Evolutionary conservation across 1,139 yeast species (phyloP).

Genomic region (Geotrichum cucujoidarum): DNA sequence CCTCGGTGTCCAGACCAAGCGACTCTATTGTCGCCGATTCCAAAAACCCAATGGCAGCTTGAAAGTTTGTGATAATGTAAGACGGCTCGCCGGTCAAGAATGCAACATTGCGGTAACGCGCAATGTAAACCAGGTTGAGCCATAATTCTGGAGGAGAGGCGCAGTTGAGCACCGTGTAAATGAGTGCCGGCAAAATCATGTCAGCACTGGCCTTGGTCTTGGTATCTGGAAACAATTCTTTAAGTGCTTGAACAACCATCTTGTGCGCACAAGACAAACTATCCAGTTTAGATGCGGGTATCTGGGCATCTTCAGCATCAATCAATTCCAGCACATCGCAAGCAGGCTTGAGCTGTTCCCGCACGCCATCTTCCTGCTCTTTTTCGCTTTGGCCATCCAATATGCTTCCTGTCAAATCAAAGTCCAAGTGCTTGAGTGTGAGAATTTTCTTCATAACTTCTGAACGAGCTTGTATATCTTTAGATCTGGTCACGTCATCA

Average conservation of each 20-base stretch:
- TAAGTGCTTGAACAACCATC: slow-evolving; percentile 37
- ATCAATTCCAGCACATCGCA: slow-evolving; percentile 28
- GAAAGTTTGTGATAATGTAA: slow-evolving; percentile 59
- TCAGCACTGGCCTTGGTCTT: slow-evolving; percentile 41
- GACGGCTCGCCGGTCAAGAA: slow-evolving; percentile 47
- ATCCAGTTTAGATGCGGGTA: slow-evolving; percentile 42
- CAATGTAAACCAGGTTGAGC: slow-evolving; percentile 50
- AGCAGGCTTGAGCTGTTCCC: slow-evolving; percentile 22
- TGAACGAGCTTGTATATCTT: slow-evolving; percentile 29
- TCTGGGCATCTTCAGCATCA: slow-evolving; percentile 27
- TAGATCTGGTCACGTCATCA: slow-evolving; percentile 30
- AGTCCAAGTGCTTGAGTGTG: slow-evolving; percentile 30
- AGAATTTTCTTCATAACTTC: slow-evolving; percentile 28
- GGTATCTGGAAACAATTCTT: slow-evolving; percentile 22
- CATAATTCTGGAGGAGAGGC: slow-evolving; percentile 42
- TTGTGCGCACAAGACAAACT: slow-evolving; percentile 41
- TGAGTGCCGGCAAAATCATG: slow-evolving; percentile 51
- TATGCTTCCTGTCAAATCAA: slow-evolving; percentile 19
- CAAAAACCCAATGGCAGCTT: slow-evolving; percentile 57
- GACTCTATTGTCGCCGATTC: slow-evolving; percentile 45
- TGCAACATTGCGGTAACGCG: slow-evolving; percentile 49
- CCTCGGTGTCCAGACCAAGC: slow-evolving; percentile 29
- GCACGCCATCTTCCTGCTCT: slow-evolving; percentile 9
- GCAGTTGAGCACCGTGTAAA: slow-evolving; percentile 45
- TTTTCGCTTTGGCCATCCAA: slow-evolving; percentile 13